Evolutionary conservation across 768 basidiomycete species (phyloP), one percentile per base, ranked within the genome.

Genomic region (Mycena crocata): DNA sequence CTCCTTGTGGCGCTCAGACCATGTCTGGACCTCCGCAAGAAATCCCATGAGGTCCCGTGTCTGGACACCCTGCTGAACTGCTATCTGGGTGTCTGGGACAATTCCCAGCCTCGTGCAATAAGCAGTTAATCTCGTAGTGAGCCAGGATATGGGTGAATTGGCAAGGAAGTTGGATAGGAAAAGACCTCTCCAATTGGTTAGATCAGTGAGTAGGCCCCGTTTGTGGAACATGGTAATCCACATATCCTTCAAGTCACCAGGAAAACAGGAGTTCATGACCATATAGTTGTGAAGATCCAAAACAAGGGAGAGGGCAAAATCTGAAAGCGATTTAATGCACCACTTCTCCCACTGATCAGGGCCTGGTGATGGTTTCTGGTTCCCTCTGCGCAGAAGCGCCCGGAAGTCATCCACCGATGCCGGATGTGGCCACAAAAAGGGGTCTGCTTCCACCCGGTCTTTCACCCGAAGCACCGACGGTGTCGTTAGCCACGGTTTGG

Each of bases 301-400:
- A 1, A 79, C 72, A 1, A 74, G 54, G 0, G 42, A 7, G 2
- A 79, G 68, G 0, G 72, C 67, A 1, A 30, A 1, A 49, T 79
- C 77, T 0, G 70, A 71, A 0, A 81, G 67, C 1, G 64, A n/a
- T 30, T 73, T 73, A 1, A 79, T 37, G 15, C 62, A 69, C 79
- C 79, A 80, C 66, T 80, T 79, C 66, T 79, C 78, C 79, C 78
- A 78, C n/a, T 68, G 67, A 61, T 80, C 79, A 1, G 76, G 76
- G 0, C 77, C 78, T 1, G 78, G 79, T 1, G 75, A 50, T 2
- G 78, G 79, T 4, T 72, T 66, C 4, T 62, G 32, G 48, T 79
- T 79, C 1, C 79, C 79, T 46, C 65, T 67, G 0, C 66, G 57
- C 0, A 79, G 56, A 34, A 80, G 39, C 0, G 67, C 67, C 9